A percentile compares a stretch with the other conserved stretches of the same genome.
Evolutionary conservation across 1,284 basidiomycete genomes (phyloP).

Genomic region (Cutaneotrichosporon mucoides): DNA sequence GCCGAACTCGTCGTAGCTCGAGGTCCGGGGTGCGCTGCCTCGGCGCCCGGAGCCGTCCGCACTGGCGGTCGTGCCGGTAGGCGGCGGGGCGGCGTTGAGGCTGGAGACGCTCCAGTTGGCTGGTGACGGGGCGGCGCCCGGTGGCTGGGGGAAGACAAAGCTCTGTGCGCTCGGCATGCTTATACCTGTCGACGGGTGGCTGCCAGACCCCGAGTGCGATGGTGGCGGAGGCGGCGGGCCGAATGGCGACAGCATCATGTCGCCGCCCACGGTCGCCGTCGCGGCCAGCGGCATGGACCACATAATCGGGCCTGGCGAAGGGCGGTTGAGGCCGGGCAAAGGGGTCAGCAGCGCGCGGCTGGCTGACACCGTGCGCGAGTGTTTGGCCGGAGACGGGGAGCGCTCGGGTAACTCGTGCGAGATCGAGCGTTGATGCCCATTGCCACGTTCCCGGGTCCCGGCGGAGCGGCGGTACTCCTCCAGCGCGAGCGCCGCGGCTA

Average conservation of each 20-base stretch:
- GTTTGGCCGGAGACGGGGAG: not conserved
- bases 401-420: not conserved
- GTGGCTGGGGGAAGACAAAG: not conserved
- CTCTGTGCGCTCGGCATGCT: not conserved
- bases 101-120: not conserved
- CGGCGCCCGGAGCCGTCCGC: slow-evolving; percentile 2
- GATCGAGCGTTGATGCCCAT: not conserved
- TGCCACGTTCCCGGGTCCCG: too few relatives aligned
- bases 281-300: not conserved
- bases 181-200: not conserved
- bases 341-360: slow-evolving; percentile 1
- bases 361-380: not conserved
- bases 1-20: slow-evolving; percentile 13
- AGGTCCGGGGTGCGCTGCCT: not conserved
- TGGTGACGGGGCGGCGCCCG: not conserved
- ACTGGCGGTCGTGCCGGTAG: not conserved
- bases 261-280: slow-evolving; percentile 1
- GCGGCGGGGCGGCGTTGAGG: not conserved
- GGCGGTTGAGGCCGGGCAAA: slow-evolving; percentile 3
- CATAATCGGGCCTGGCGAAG: not conserved
- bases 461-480: slow-evolving; percentile 1
- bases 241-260: slow-evolving; percentile 20
- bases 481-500: slow-evolving; percentile 1
- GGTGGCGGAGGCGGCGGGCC: slow-evolving; percentile 1
- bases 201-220: not conserved